Evolutionary conservation across 23 red algal genomes (phyloP), one percentile per base, ranked within the genome.

Genomic region (Cyanidioschyzon merolae): DNA sequence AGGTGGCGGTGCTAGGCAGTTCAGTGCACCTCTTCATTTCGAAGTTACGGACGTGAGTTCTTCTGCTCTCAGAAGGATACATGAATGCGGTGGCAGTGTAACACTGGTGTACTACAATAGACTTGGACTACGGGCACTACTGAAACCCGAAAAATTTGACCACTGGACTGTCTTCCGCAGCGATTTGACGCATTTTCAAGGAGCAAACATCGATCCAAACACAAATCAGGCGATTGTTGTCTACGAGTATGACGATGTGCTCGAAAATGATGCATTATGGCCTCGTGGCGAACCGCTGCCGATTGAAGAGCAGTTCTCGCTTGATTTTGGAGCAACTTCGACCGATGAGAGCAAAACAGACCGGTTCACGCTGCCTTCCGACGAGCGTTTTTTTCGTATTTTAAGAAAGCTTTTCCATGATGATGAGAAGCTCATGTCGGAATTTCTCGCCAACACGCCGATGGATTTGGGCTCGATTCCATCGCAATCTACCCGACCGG

Each of bases 71-170:
- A 25, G 63, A 71, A 7, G 63, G 21, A 27, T 71, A 35, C 7
- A 71, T 25, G n/a, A 71, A 35, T 71, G 63, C 30, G 89, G 89
- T 27, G 89, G 89, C 3, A 77, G 76, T 30, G 37, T 91, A 1
- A 81, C 57, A 32, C 50, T 91, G 39, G 89, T 84, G 27, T 91
- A 79, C 40, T 91, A 86, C 57, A 91, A 91, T 31, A 74, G 76
- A 41, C 76, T 91, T 12, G 89, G 89, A 2, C 39, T 91, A 7
- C 67, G 83, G 2, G 77, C 68, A n/a, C 50, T 86, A 29, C 40
- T 91, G 7, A 85, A 86, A 40, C 89, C 89, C 1, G 83, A 86
- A 30, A 85, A 86, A 38, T 91, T 71, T 71, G 63, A 71, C 63
- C 63, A 71, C 16, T 71, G 63, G 63, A 27, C 30, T 7, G 32